phyloP scores from a whole-genome alignment of 2,329 filamentous ascomycete species.

The Penicillium sp. region DNA sequence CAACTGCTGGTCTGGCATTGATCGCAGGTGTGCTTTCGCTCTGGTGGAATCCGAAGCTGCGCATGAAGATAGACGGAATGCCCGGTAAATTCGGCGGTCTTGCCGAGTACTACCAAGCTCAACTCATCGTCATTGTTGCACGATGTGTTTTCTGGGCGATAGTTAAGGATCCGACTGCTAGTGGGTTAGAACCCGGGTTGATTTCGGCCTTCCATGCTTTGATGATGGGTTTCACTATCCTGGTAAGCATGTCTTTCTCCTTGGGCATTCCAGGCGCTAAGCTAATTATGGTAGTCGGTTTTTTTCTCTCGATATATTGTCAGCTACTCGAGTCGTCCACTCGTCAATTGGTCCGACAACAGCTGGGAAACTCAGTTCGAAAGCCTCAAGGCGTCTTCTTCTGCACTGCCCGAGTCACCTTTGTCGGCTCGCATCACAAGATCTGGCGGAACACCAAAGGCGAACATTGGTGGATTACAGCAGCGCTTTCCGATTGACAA shows the following conservation, averaged over 20 bases:
- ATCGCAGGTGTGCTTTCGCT: slow-evolving; percentile 37
- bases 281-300: slow-evolving; percentile 30
- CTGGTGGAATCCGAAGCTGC: slow-evolving; percentile 45
- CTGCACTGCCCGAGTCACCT: slow-evolving; percentile 12
- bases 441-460: slow-evolving; percentile 11
- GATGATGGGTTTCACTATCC: slow-evolving; percentile 33
- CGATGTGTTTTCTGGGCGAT: slow-evolving; percentile 40
- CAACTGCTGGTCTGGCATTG: slow-evolving; percentile 33
- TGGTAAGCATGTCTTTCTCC: slow-evolving; percentile 24
- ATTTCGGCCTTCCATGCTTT: slow-evolving; percentile 33
- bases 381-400: slow-evolving; percentile 15
- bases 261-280: slow-evolving; percentile 15
- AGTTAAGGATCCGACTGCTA: slow-evolving; percentile 33
- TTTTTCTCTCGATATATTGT: slow-evolving; percentile 32
- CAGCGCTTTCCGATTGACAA: slow-evolving; percentile 36
- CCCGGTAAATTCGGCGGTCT: slow-evolving; percentile 37
- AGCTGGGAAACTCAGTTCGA: slow-evolving; percentile 24
- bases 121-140: slow-evolving; percentile 38
- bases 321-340: slow-evolving; percentile 34
- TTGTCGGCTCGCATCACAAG: slow-evolving; percentile 6
- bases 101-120: slow-evolving; percentile 40
- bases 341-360: slow-evolving; percentile 37
- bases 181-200: slow-evolving; percentile 24
- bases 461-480: slow-evolving; percentile 11
- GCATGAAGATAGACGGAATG: slow-evolving; percentile 36